Conservation (phyloP, 129 eudicot species). For the Calendula officinalis region DNA sequence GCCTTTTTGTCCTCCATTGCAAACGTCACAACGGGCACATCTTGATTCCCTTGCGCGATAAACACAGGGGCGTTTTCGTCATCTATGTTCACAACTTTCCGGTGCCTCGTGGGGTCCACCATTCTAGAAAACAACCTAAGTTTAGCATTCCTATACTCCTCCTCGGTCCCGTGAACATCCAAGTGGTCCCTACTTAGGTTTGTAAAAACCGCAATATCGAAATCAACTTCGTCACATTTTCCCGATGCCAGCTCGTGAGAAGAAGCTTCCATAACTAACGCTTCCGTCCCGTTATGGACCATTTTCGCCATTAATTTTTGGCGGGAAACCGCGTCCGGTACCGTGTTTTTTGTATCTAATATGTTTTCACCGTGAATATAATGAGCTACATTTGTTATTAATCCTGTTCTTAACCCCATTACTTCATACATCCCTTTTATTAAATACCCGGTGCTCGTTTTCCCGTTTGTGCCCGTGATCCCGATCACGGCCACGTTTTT, state of each 20-base stretch:
- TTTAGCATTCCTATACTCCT: constrained; percentile 64
- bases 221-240: constrained; percentile 83
- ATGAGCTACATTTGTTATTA: constrained; percentile 74
- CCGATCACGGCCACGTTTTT: constrained; percentile 74
- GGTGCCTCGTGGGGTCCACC: constrained; percentile 89
- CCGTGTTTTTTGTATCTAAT: constrained; percentile 53
- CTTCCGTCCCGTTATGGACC: constrained; percentile 94
- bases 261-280: constrained; percentile 92
- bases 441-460: constrained; percentile 68
- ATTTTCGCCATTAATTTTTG: constrained; percentile 92
- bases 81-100: constrained; percentile 91
- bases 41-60: constrained; percentile 73
- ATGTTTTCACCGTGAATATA: constrained; percentile 77
- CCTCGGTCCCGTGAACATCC: constrained; percentile 59
- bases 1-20: constrained; percentile 87
- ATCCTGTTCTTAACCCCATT: constrained; percentile 94
- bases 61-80: constrained; percentile 76
- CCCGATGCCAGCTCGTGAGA: constrained; percentile 65
- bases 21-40: constrained; percentile 89
- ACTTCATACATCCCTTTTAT: constrained; percentile 86
- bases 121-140: constrained; percentile 69
- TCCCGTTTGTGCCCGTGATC: constrained; percentile 83
- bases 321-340: constrained; percentile 74
- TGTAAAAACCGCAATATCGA: constrained; percentile 86
- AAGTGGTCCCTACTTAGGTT: constrained; percentile 59